Evolutionary conservation across 164 flowering plant genomes (phyloP).

Genomic region (Protea cynaroides): DNA sequence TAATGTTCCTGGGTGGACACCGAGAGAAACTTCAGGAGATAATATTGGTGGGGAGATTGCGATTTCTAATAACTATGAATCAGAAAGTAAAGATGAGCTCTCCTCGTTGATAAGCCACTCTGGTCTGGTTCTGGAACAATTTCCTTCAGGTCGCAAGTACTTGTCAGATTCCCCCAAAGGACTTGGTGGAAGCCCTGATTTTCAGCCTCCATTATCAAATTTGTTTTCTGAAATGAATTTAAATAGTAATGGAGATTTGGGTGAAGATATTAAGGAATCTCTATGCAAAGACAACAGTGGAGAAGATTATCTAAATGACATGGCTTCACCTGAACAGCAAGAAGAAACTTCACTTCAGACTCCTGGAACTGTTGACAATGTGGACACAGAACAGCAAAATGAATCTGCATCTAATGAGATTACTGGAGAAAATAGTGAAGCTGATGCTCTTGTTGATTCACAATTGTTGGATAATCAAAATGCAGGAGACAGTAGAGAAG

Average conservation of each 20-base stretch:
- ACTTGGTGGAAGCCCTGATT: slow-evolving; percentile 20
- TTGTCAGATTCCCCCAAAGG: slow-evolving; percentile 44
- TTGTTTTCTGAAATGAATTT: slow-evolving; percentile 7
- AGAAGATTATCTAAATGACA: slow-evolving; percentile 3
- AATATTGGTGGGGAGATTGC: slow-evolving; percentile 16
- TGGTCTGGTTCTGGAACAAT: slow-evolving; percentile 44
- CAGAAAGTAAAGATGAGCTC: slow-evolving; percentile 29
- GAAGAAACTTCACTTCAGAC: neutral
- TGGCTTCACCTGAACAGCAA: slow-evolving; percentile 5
- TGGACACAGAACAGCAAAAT: neutral
- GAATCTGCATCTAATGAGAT: neutral
- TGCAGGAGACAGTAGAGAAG: slow-evolving; percentile 4
- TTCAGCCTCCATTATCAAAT: slow-evolving; percentile 10
- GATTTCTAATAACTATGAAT: slow-evolving; percentile 17
- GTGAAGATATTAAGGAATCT: slow-evolving; percentile 8
- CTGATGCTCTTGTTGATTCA: neutral
- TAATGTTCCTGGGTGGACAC: slow-evolving; percentile 62
- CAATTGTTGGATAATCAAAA: neutral
- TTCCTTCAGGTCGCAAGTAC: slow-evolving; percentile 49
- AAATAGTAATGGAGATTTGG: neutral
- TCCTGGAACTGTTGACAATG: neutral
- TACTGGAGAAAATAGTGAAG: slow-evolving; percentile 1
- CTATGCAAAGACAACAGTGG: neutral
- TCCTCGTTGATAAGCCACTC: slow-evolving; percentile 24
- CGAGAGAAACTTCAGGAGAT: slow-evolving; percentile 31